phyloP scores from a whole-genome alignment of 2,329 filamentous ascomycete species.

The Cercospora canescens region DNA sequence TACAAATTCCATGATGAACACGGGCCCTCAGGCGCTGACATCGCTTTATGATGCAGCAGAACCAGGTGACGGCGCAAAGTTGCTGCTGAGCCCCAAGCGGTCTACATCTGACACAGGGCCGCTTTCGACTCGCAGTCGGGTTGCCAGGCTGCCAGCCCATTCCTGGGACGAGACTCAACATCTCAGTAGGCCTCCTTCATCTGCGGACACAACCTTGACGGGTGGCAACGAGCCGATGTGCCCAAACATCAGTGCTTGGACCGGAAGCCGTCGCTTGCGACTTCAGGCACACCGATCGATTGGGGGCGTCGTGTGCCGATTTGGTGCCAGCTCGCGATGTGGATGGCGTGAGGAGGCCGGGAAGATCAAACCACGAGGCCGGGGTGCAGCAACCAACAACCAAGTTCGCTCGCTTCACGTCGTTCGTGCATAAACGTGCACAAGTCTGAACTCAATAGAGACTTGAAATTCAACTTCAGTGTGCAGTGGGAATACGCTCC shows the following conservation, averaged over 20 bases:
- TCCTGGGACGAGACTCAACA: constrained; percentile 10
- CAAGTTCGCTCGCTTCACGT: background rate
- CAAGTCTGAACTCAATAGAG: background rate
- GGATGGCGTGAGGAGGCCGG: background rate
- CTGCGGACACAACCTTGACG: constrained; percentile 15
- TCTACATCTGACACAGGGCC: background rate
- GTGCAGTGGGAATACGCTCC: background rate
- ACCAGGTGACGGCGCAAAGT: background rate
- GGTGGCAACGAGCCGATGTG: constrained; percentile 6
- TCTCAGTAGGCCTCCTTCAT: background rate
- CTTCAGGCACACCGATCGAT: background rate
- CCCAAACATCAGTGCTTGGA: constrained; percentile 9
- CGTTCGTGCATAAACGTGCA: background rate
- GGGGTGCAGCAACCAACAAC: background rate
- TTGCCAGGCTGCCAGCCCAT: constrained; percentile 9
- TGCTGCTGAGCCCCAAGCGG: constrained; percentile 8
- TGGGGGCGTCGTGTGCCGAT: background rate
- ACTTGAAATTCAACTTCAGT: background rate
- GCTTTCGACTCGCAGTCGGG: constrained; percentile 1
- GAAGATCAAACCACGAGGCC: background rate
- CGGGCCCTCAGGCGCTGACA: constrained; percentile 1
- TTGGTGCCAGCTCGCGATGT: background rate
- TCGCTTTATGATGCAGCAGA: background rate
- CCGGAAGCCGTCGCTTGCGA: background rate
- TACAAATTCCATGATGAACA: background rate